Evolutionary conservation across 2,329 filamentous ascomycete genomes (phyloP), one percentile per base, ranked within the genome.

Genomic region (Fusarium sacchari): DNA sequence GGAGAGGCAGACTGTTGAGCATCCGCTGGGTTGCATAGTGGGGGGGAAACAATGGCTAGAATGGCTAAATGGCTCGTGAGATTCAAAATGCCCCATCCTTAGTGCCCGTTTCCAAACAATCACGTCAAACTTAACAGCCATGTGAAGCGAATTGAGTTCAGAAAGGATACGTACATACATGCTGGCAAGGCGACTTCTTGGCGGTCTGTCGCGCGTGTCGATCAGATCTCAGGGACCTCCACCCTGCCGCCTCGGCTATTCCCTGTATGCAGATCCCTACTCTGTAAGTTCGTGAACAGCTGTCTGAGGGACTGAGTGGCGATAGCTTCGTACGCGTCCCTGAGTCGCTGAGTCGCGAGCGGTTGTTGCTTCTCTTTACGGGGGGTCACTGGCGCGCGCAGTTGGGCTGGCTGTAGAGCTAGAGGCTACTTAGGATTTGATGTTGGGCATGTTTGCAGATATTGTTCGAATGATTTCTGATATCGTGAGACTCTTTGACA

Each of bases 221-320:
- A 78, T 78, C 76, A 66, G 76, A 78, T 78, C 76, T 78, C 74
- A 77, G 75, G 75, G 76, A 76, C 76, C 72, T 76, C 75, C 72
- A 75, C 74, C 72, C 60, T 69, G 59, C 73, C 72, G 60, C 72
- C 70, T 75, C 69, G 69, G 69, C 66, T 76, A 53, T 71, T 66
- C 70, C 76, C 73, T 76, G 71, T 70, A 64, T 40, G 60, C 42
- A 63, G 64, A 77, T 71, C 74, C 68, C 72, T 76, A 67, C 71
- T 69, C 40, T 72, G 57, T 58, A 61, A 34, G 59, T 62, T 64
- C 64, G 58, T 40, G 53, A 58, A 64, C 57, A 49, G 57, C 39
- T 55, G 60, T 60, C 67, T 70, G 61, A 64, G 60, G 64, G 60
- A 73, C 55, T 59, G 55, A 58, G 74, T 73, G 76, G 76, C 76